Base-by-base conservation (phyloP, 2,329 filamentous ascomycete species). In the Colletotrichum musicola region DNA sequence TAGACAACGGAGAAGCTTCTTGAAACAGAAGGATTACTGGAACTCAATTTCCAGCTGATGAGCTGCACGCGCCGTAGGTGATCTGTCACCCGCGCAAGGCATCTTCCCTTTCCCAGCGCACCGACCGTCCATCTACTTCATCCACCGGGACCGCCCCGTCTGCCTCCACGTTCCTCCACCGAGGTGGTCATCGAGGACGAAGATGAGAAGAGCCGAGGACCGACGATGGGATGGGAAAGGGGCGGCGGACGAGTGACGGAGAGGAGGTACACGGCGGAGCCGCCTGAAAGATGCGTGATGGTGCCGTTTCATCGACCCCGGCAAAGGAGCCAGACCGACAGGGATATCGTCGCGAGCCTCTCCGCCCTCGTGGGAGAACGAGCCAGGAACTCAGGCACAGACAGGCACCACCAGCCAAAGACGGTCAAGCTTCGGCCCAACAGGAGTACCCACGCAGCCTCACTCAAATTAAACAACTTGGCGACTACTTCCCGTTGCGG, bases 391-490 rank as follows among this genome's bases (percentile, higher is more conserved):
- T 13, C 20, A 10, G 18, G 49, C 49, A 14, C 30, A 27, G 47
- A 50, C 27, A 38, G 25, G 49, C 22, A 42, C 14, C 14, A 6
- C 6, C 27, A 22, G 20, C 64, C 64, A 53, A 22, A 64, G 46
- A 57, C 16, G 27, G 51, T 9, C 44, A 62, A 67, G 57, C 46
- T 30, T 56, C 58, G 44, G 57, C 22, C 42, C 42, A 49, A 20
- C 46, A 50, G 16, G 35, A 55, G 59, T 55, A 25, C 40, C 65
- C 54, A 53, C 60, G 40, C 20, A 25, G 54, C 61, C 54, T 64
- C 65, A 68, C 61, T 68, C 65, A 64, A 60, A 68, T 68, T 60
- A 64, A 68, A 68, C 65, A 58, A 30, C 25, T 63, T n/a, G 46
- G 53, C 60, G 53, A 54, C 60, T 30, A 60, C 55, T 59, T 54